Evolutionary conservation across 768 basidiomycete genomes (phyloP), one percentile per base, ranked within the genome.

Genomic region (Hebeloma cylindrosporum): DNA sequence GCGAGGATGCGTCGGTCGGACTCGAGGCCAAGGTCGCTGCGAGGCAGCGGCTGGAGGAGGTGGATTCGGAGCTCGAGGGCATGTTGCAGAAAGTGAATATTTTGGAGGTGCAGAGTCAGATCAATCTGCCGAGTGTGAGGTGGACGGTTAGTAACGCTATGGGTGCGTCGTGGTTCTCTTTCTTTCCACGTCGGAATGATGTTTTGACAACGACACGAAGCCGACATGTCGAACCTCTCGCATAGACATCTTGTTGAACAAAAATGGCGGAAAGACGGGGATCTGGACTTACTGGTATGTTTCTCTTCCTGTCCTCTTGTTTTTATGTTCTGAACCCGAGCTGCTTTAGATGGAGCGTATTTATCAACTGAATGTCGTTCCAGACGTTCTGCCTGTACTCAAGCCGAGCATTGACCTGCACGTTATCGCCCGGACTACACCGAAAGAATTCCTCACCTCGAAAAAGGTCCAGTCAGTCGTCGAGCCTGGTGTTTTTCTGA

Each of bases 331-430:
- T 30, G 13, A n/a, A 13, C 21, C 30, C 30, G 28, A 20, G 25
- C 13, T 28, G 22, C 7, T 29, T 14, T 59, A 93, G 87, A 96
- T 96, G 92, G 89, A 96, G 60, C 86, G 94, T 59, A 59, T 98
- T 33, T 75, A 91, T 54, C 89, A 93, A 67, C 92, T 96, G 91
- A 69, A 83, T 38, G 83, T 98, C 45, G 73, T 96, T 2, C 94
- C 95, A 0, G 95, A 99, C 59, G 68, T 94, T 8, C 62, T 97
- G 13, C 80, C 88, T 1, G 69, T 69, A 27, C 60, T 95, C 6
- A 78, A 75, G 39, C 91, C 92, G 0, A 78, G 80, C 13, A 57
- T 91, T 27, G 90, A 95, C 58, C 68, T 97, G 9, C 82, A 79
- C 18, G 64, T 94, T 39, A 74, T 76, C 16, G 79, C 68, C 2